A percentile compares a stretch with the other conserved stretches of the same genome.
These are phyloP conservation scores for Porphyrellus cyaneotinctus DNA, from an alignment of 768 basidiomycete species.

Conservation along the genomic window DNA sequence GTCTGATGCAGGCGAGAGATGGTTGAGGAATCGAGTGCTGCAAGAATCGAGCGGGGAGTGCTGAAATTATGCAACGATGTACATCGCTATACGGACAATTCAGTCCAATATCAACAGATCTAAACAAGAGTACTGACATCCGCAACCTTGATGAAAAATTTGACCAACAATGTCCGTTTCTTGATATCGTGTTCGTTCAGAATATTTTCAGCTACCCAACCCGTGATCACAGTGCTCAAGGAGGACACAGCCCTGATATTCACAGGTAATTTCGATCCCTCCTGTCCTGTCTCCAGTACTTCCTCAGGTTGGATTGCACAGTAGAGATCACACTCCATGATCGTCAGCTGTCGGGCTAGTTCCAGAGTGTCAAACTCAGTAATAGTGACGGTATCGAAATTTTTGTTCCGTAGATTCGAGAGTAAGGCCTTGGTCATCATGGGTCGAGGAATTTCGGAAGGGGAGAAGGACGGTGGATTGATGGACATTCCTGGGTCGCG, in stretches of 20 bases:
- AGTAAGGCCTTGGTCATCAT: slow-evolving; percentile 79
- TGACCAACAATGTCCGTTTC: slow-evolving; percentile 71
- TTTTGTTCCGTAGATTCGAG: slow-evolving; percentile 59
- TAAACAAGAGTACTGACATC: slow-evolving; percentile 55
- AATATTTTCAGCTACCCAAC: slow-evolving; percentile 95
- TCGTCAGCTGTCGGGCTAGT: slow-evolving; percentile 87
- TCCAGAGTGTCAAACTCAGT: slow-evolving; percentile 95
- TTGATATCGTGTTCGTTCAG: slow-evolving; percentile 86
- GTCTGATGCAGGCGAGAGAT: slow-evolving; percentile 90
- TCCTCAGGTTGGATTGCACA: slow-evolving; percentile 85
- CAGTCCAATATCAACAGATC: slow-evolving; percentile 7
- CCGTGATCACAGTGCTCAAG: slow-evolving; percentile 89
- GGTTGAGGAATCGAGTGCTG: slow-evolving; percentile 92
- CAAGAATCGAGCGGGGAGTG: slow-evolving; percentile 87
- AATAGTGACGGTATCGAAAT: slow-evolving; percentile 58
- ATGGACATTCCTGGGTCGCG: slow-evolving; percentile 75
- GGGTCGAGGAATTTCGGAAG: slow-evolving; percentile 79
- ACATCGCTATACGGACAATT: slow-evolving; percentile 60
- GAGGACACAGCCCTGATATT: slow-evolving; percentile 84
- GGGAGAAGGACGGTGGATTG: slow-evolving; percentile 49
- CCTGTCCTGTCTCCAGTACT: slow-evolving; percentile 78
- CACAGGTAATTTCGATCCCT: slow-evolving; percentile 54
- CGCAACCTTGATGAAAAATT: slow-evolving; percentile 91
- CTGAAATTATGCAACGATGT: slow-evolving; percentile 83
- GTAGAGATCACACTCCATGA: slow-evolving; percentile 89